Base-by-base conservation (phyloP, 306 rosid species). In the Chamaecrista fasciculata region DNA sequence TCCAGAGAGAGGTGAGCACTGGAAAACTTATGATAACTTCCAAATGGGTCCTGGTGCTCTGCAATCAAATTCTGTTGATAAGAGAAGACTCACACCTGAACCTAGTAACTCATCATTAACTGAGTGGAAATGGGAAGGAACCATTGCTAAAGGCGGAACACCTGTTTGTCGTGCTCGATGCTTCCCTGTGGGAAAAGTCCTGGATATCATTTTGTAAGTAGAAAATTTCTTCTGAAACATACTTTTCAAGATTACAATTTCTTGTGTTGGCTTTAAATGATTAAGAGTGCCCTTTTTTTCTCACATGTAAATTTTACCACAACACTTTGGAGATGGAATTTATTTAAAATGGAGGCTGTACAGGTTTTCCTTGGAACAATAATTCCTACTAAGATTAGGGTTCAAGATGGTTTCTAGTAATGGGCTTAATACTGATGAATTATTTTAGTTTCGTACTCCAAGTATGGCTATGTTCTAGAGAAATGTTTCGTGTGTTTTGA, bases 101-200 rank as follows among this genome's bases (percentile, higher is more conserved):
- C 77, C 87, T 20, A 83, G 83, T 36, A 60, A 51, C 79, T 49
- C 90, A 62, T 82, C 97, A 76, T 5, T 80, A 69, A 77, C 78
- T 5, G 91, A 86, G 78, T 94, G 99, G 99, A 94, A 89, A 78
- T 94, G 99, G 99, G 97, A 91, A 84, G 97, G 99, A 65, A 91
- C 95, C 69, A 94, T 89, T 72, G 99, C 99, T 44, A 94, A 94
- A 87, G 97, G 99, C 64, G 99, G 99, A 74, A 87, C 96, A 29
- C 97, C 96, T 70, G 82, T 94, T 62, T 89, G 99, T 78, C 95
- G 88, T 66, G 99, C 99, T 47, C 99, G 92, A 62, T 91, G 99
- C 84, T 94, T 94, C 79, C 99, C 97, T 49, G 96, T 94, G 55
- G 99, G 96, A 53, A 91, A 91, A 81, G 79, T 82, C 76, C 81